Conservation (phyloP, 2,329 filamentous ascomycete genomes). For the Trichophyton mentagrophytes region DNA sequence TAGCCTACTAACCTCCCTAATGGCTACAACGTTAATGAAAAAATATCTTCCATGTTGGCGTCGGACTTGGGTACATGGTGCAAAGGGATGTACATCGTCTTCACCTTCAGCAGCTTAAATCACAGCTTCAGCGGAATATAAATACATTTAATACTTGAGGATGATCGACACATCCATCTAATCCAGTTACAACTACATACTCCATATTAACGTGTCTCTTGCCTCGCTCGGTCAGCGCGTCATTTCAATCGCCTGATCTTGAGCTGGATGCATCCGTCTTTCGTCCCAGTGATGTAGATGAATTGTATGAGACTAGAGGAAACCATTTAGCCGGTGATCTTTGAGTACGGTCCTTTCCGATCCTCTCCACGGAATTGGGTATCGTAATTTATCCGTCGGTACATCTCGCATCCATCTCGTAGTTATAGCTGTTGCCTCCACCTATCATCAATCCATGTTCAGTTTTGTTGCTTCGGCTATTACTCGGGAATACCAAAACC, state of each 20-base stretch:
- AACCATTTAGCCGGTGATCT: constrained; percentile 31
- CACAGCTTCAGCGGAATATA: neutral
- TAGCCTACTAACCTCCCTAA: constrained; percentile 37
- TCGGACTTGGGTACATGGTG: constrained; percentile 5
- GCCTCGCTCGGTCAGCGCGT: constrained; percentile 37
- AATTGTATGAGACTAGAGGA: constrained; percentile 37
- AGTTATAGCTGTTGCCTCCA: neutral
- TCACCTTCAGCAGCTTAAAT: neutral
- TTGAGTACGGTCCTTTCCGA: constrained; percentile 39
- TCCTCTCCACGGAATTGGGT: constrained; percentile 23
- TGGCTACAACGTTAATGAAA: constrained; percentile 3
- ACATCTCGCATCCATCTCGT: constrained; percentile 17
- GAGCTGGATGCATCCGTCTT: constrained; percentile 28
- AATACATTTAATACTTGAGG: neutral
- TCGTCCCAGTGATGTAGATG: constrained; percentile 15
- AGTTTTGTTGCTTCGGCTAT: no score
- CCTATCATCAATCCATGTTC: neutral
- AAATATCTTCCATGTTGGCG: constrained; percentile 12
- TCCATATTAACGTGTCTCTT: constrained; percentile 31
- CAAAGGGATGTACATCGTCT: neutral
- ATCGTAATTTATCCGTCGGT: constrained; percentile 37
- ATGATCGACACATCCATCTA: neutral
- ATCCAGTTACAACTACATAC: neutral
- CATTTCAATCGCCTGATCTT: constrained; percentile 24
- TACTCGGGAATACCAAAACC: no score